A percentile compares a stretch with the other conserved stretches of the same genome.
Evolutionary conservation across 768 basidiomycete species (phyloP).

Genomic region (Solioccasus polychromus): DNA sequence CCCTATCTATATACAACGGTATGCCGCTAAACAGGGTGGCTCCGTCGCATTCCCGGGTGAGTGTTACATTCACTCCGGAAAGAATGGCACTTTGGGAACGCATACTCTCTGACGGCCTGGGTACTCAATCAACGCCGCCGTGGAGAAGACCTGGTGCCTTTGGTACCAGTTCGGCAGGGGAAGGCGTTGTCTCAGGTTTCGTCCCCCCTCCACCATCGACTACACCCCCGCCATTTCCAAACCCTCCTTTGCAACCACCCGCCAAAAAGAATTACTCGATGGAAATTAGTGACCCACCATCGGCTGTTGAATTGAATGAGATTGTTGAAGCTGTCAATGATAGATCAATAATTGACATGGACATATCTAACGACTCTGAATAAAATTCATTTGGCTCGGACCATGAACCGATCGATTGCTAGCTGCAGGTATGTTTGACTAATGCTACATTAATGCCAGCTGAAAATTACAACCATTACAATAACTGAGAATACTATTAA

Average conservation of each 20-base stretch:
- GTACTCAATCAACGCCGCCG: constrained; percentile 5
- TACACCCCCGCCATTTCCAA: constrained; percentile 34
- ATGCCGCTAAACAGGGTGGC: constrained; percentile 29
- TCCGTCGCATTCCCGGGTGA: constrained; percentile 26
- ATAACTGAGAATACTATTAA: constrained; percentile 6
- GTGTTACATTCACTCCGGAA: constrained; percentile 34
- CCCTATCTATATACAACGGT: constrained; percentile 52
- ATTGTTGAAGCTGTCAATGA: constrained; percentile 5
- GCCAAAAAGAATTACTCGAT: no score
- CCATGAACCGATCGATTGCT: background rate
- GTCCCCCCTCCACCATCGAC: constrained; percentile 33
- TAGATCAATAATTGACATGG: constrained; percentile 21
- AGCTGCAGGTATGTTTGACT: no score
- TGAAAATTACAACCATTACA: constrained; percentile 21
- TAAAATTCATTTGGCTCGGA: constrained; percentile 2
- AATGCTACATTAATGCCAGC: constrained; percentile 29
- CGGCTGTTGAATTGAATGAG: no score
- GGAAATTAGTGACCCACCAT: no score
- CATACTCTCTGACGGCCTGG: constrained; percentile 26
- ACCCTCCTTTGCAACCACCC: background rate
- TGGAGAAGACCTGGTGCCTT: constrained; percentile 24
- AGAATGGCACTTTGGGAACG: constrained; percentile 40
- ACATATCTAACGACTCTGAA: constrained; percentile 27
- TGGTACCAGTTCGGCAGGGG: constrained; percentile 3
- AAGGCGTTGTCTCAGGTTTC: constrained; percentile 11